phyloP scores from a whole-genome alignment of 441 rosid genomes.

The Euphorbia schlechtendalii region DNA sequence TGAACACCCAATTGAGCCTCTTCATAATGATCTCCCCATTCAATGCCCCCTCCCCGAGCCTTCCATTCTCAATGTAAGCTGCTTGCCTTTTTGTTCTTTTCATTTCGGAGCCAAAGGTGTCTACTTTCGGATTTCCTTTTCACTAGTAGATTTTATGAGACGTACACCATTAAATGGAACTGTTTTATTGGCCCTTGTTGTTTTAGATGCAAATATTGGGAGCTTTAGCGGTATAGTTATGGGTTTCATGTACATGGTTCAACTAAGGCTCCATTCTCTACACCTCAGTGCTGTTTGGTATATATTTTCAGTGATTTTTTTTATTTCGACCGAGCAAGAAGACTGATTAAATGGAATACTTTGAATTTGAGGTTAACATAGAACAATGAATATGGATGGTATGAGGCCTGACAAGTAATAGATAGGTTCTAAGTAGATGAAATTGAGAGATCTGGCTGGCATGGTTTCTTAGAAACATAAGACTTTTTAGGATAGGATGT shows the following conservation, averaged over 20 bases:
- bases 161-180: background rate
- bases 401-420: background rate
- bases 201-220: background rate
- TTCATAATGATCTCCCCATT: slow-evolving; percentile 62
- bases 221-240: background rate
- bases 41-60: slow-evolving; percentile 91
- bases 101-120: background rate
- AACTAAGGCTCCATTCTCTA: background rate
- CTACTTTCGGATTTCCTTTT: background rate
- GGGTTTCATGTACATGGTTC: background rate
- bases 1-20: slow-evolving; percentile 84
- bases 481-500: too few species aligned
- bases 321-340: background rate
- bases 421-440: too few species aligned
- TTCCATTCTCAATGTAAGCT: slow-evolving; percentile 78
- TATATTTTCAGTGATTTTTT: background rate
- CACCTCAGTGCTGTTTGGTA: background rate
- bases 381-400: background rate
- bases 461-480: too few species aligned
- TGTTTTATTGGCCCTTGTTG: background rate
- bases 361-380: background rate
- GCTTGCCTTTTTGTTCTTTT: background rate
- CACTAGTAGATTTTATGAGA: background rate
- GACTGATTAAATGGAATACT: background rate
- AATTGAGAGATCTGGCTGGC: too few species aligned